Evolutionary conservation across 169 alveolate genomes (phyloP).

Genomic region (Plasmodium yoelii): DNA sequence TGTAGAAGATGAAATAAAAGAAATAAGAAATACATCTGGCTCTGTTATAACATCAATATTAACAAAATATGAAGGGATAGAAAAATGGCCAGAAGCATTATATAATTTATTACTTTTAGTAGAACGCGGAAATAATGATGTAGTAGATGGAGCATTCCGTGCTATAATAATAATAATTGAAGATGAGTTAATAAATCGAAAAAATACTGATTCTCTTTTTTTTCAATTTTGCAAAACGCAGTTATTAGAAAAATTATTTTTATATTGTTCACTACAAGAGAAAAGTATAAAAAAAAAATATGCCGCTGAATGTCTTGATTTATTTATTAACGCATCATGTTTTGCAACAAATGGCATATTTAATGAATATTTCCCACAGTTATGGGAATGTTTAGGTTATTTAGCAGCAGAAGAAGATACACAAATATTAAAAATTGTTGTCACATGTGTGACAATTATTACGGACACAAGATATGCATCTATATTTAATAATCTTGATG

Average conservation of each 20-base stretch:
- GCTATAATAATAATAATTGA: slow-evolving; percentile 81
- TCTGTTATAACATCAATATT: slow-evolving; percentile 83
- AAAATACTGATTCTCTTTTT: slow-evolving; percentile 77
- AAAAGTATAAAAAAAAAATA: slow-evolving; percentile 50
- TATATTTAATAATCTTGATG: slow-evolving; percentile 82
- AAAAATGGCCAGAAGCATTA: slow-evolving; percentile 81
- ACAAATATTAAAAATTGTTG: slow-evolving; percentile 79
- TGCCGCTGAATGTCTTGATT: slow-evolving; percentile 76
- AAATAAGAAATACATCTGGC: slow-evolving; percentile 85
- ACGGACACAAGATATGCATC: slow-evolving; percentile 82
- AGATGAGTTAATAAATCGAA: slow-evolving; percentile 80
- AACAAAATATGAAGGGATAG: slow-evolving; percentile 82
- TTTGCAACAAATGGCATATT: slow-evolving; percentile 73
- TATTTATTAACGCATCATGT: slow-evolving; percentile 51
- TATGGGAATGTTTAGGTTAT: slow-evolving; percentile 85
- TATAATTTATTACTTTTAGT: slow-evolving; percentile 78
- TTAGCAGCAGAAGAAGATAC: slow-evolving; percentile 82
- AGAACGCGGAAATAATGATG: slow-evolving; percentile 81
- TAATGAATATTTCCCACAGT: slow-evolving; percentile 75
- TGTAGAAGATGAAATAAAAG: slow-evolving; percentile 77
- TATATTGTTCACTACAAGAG: slow-evolving; percentile 60
- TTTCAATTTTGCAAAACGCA: slow-evolving; percentile 77
- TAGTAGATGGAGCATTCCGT: slow-evolving; percentile 84
- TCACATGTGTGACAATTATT: slow-evolving; percentile 82
- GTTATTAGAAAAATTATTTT: slow-evolving; percentile 69